These are phyloP conservation scores for Trebouxia gelatinosa DNA, from an alignment of 163 green algal genomes.

Conservation along the genomic window DNA sequence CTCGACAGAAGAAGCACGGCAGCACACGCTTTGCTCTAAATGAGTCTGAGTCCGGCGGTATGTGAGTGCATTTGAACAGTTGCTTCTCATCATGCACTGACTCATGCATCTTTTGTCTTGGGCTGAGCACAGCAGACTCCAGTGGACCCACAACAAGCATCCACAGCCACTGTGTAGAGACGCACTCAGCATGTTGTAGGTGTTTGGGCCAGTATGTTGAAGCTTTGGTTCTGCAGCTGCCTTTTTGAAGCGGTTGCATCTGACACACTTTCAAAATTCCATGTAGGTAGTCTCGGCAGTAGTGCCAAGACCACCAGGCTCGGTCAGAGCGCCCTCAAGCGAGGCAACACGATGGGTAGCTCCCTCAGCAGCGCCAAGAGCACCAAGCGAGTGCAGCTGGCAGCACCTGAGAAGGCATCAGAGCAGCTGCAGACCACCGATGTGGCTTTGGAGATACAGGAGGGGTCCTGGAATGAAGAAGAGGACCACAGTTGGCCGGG, in stretches of 20 bases:
- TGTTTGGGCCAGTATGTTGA: slow-evolving; percentile 91
- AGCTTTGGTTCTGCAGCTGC: too few species aligned
- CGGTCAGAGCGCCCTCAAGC: slow-evolving; percentile 19
- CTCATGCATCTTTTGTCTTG: too few species aligned
- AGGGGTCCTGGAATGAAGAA: background rate
- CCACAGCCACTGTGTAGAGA: slow-evolving; percentile 90
- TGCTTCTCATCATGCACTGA: too few species aligned
- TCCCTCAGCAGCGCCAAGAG: slow-evolving; percentile 5
- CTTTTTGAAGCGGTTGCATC: too few species aligned
- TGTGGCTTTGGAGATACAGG: slow-evolving; percentile 6
- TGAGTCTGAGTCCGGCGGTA: too few species aligned
- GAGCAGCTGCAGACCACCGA: background rate
- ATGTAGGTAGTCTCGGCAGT: background rate
- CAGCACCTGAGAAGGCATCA: background rate
- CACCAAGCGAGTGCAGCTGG: background rate
- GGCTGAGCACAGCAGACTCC: too few species aligned
- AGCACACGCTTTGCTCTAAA: slow-evolving; percentile 12
- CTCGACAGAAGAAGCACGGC: background rate
- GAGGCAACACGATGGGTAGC: background rate
- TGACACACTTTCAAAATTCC: too few species aligned
- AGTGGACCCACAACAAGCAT: too few species aligned
- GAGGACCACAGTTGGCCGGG: background rate
- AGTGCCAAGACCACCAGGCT: background rate
- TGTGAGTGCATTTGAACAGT: too few species aligned
- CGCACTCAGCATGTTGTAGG: slow-evolving; percentile 97